Evolutionary conservation across 2,329 filamentous ascomycete species (phyloP), one percentile per base, ranked within the genome.

Genomic region (Paecilomyces niveus): DNA sequence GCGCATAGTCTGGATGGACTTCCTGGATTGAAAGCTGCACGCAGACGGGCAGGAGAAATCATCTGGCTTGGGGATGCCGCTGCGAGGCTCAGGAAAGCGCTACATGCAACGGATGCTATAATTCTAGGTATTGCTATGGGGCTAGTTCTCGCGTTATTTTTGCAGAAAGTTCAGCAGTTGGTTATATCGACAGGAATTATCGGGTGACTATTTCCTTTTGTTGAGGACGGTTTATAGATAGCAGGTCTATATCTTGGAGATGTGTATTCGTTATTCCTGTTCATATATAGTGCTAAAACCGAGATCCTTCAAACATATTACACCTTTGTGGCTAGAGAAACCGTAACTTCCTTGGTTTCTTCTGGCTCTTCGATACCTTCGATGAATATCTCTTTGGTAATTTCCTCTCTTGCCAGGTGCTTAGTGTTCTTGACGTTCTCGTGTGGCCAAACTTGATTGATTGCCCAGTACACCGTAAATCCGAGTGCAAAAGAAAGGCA

Each of bases 1-100:
- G 65, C 74, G 2, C 63, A 67, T 53, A 85, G 82, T 68, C 74
- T 88, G 52, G 85, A 88, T 62, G 83, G 83, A 1, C 71, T 87
- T 21, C 82, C 84, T 0, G 85, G 84, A 0, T 67, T 88, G 63
- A 78, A 74, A 58, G 74, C 75, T 4, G 85, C 84, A 22, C 76
- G 84, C 61, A 74, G 35, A 45, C 35, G 10, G 10, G 35, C 35
- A 3, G 35, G 35, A 13, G 35, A 45, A 18, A 45, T 1, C 13
- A 13, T 45, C 13, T 45, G 35, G 35, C 18, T 15, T 9, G 13
- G 18, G 10, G 35, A 45, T 18, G 4, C 18, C 35, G 10, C 4
- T 13, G 35, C 35, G 10, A 45, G 18, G 35, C 4, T 45, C 35
- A 18, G 13, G 35, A 13, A 6, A 18, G 35, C 35, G 4, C 26